phyloP scores from a whole-genome alignment of 495 filamentous ascomycete species.

The Tuber calosporum region DNA sequence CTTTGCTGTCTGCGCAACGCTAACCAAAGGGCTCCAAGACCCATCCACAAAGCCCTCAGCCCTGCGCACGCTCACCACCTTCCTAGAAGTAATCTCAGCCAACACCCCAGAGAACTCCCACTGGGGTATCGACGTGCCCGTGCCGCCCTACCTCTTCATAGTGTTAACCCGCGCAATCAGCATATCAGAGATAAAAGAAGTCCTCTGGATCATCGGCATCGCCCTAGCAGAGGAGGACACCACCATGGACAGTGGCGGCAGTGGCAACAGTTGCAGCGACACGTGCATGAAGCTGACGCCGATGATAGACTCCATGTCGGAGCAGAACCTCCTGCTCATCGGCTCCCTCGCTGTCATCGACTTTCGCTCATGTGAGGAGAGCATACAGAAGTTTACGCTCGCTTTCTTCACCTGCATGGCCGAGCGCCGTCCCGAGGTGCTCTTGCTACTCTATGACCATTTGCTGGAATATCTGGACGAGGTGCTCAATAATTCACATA shows the following conservation, averaged over 20 bases:
- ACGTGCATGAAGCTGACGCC: constrained; percentile 28
- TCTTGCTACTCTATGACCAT: constrained; percentile 39
- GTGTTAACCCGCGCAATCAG: constrained; percentile 39
- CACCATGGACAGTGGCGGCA: background rate
- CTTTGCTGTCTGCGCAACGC: constrained; percentile 54
- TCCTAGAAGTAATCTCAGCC: constrained; percentile 53
- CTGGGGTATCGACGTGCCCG: constrained; percentile 29
- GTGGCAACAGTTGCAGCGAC: background rate
- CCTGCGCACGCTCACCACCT: constrained; percentile 52
- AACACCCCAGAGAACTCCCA: constrained; percentile 33
- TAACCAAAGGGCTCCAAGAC: constrained; percentile 57
- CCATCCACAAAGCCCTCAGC: constrained; percentile 52
- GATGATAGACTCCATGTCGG: constrained; percentile 34
- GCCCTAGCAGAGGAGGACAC: constrained; percentile 24
- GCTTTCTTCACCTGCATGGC: constrained; percentile 31
- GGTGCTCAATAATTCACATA: constrained; percentile 35
- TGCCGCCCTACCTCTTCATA: constrained; percentile 41
- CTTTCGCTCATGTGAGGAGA: constrained; percentile 38
- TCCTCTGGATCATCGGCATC: constrained; percentile 38
- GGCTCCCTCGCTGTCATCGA: constrained; percentile 38
- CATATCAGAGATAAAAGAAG: constrained; percentile 33
- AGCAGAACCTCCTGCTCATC: constrained; percentile 34
- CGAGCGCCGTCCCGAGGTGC: constrained; percentile 33
- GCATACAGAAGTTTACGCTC: constrained; percentile 34
- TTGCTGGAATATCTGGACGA: constrained; percentile 36